These are phyloP conservation scores for Chaetomium olivaceum DNA, from an alignment of 2,329 filamentous ascomycete species.

Conservation along the genomic window DNA sequence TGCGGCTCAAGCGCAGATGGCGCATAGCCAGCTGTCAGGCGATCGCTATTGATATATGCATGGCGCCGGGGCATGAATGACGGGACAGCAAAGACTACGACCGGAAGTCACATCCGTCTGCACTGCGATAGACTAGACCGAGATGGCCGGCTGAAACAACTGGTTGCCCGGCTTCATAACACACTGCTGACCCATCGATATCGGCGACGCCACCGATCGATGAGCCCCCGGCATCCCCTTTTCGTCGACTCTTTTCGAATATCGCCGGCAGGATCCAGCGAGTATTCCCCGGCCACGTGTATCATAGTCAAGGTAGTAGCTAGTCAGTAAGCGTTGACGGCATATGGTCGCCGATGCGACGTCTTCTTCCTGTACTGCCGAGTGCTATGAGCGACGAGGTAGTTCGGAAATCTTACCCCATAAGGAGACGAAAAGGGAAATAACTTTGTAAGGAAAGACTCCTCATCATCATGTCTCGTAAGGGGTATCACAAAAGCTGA, in stretches of 20 bases:
- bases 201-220: background rate
- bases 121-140: background rate
- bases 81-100: constrained; percentile 1
- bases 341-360: background rate
- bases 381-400: background rate
- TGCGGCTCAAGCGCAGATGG: background rate
- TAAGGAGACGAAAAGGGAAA: background rate
- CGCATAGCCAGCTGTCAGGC: background rate
- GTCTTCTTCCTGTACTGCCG: background rate
- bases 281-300: constrained; percentile 1
- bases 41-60: background rate
- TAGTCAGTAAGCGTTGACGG: background rate
- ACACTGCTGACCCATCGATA: background rate
- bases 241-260: background rate
- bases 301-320: background rate
- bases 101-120: constrained; percentile 6
- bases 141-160: background rate
- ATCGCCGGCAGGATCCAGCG: background rate
- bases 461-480: constrained; percentile 9
- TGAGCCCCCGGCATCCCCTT: background rate
- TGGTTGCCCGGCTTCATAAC: background rate
- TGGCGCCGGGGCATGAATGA: background rate
- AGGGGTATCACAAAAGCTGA: constrained; percentile 14
- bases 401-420: background rate
- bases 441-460: background rate